A percentile compares a stretch with the other conserved stretches of the same genome.
Conservation (phyloP, 2,329 filamentous ascomycete genomes). For the Microdochium trichocladiopsis region DNA sequence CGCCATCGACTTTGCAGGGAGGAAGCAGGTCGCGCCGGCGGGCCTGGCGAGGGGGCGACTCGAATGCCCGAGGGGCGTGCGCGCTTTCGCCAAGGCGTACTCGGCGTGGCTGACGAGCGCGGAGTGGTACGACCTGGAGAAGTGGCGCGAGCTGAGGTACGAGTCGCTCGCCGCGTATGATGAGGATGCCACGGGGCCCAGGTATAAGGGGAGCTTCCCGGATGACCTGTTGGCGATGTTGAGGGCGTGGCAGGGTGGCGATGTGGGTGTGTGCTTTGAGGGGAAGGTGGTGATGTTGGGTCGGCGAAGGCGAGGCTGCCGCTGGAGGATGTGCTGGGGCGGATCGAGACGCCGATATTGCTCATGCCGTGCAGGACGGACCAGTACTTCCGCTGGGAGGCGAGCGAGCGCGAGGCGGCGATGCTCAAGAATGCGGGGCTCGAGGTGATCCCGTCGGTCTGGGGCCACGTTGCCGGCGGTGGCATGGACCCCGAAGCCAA, state of each 20-base stretch:
- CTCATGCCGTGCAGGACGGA: constrained; percentile 58
- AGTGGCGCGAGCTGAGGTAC: constrained; percentile 27
- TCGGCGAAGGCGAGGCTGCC: too few species aligned
- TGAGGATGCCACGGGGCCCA: constrained; percentile 15
- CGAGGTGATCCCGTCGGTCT: constrained; percentile 24
- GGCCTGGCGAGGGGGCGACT: constrained; percentile 8
- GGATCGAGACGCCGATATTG: constrained; percentile 54
- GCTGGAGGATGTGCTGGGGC: constrained; percentile 27
- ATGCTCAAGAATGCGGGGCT: constrained; percentile 18
- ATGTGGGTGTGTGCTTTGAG: constrained; percentile 17
- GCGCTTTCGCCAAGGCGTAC: constrained; percentile 37
- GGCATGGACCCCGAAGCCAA: constrained; percentile 19
- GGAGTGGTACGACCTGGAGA: constrained; percentile 33
- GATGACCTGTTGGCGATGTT: constrained; percentile 33
- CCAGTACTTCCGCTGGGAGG: constrained; percentile 51
- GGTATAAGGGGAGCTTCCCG: constrained; percentile 30
- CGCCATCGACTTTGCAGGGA: constrained; percentile 29
- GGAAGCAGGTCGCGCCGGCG: constrained; percentile 5
- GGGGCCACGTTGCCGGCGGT: constrained; percentile 27
- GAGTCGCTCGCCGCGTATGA: constrained; percentile 27
- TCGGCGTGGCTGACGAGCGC: constrained; percentile 38
- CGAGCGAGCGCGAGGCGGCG: constrained; percentile 21
- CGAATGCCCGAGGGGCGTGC: constrained; percentile 24
- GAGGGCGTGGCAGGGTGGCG: constrained; percentile 36
- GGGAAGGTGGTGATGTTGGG: constrained; percentile 4